Conservation (phyloP, 2,329 filamentous ascomycete genomes). For the Lasiodiplodia gonubiensis region DNA sequence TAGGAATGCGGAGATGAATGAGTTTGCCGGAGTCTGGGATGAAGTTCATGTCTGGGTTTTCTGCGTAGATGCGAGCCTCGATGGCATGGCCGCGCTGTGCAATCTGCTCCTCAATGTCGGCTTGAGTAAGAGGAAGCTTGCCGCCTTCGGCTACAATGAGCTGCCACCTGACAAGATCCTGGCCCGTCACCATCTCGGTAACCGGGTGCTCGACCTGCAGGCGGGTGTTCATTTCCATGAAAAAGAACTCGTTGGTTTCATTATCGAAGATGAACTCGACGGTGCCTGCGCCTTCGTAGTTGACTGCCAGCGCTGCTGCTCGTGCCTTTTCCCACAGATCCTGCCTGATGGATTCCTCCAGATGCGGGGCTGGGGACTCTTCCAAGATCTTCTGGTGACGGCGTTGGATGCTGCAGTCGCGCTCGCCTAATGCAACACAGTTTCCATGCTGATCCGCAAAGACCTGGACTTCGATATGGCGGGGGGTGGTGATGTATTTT, state of each 20-base stretch:
- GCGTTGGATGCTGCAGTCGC: slow-evolving; percentile 70
- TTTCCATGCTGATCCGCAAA: slow-evolving; percentile 71
- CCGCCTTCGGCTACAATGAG: slow-evolving; percentile 80
- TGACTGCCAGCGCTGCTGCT: slow-evolving; percentile 66
- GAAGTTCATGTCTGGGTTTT: slow-evolving; percentile 90
- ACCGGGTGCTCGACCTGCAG: slow-evolving; percentile 97
- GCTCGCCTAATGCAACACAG: slow-evolving; percentile 67
- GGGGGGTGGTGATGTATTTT: slow-evolving; percentile 70
- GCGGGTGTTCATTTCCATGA: slow-evolving; percentile 78
- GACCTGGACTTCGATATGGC: slow-evolving; percentile 71
- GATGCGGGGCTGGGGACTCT: slow-evolving; percentile 68
- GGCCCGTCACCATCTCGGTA: slow-evolving; percentile 76
- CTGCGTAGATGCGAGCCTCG: slow-evolving; percentile 94
- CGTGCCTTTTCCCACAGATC: slow-evolving; percentile 70
- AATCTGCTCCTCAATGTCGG: slow-evolving; percentile 72
- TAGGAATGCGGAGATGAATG: slow-evolving; percentile 79
- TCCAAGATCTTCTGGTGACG: slow-evolving; percentile 71
- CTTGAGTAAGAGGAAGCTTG: slow-evolving; percentile 69
- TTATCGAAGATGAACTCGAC: slow-evolving; percentile 75
- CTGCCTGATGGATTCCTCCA: slow-evolving; percentile 64
- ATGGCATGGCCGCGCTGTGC: slow-evolving; percentile 81
- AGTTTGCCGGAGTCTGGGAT: slow-evolving; percentile 91
- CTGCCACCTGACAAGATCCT: slow-evolving; percentile 93
- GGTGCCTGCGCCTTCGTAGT: slow-evolving; percentile 69
- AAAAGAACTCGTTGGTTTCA: slow-evolving; percentile 69